These are phyloP conservation scores for Cucurbita moschata DNA, from an alignment of 306 rosid genomes.

Conservation along the genomic window DNA sequence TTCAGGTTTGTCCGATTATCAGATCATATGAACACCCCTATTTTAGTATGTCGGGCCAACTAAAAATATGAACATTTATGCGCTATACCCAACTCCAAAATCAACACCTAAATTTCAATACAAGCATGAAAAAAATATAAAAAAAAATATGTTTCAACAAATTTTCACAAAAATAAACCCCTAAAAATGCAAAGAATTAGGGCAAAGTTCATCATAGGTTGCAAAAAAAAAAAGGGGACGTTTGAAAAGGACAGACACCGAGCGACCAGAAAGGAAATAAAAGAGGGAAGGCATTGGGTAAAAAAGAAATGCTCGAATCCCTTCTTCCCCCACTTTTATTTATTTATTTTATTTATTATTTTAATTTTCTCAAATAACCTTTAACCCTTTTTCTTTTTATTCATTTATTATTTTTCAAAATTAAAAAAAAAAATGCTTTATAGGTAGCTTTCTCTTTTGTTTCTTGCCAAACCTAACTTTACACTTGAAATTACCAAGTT, in stretches of 20 bases:
- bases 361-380: background rate
- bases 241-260: background rate
- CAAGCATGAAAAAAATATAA: too few relatives aligned
- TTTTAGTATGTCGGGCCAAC: too few relatives aligned
- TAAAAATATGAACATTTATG: too few relatives aligned
- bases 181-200: background rate
- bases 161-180: background rate
- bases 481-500: background rate
- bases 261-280: background rate
- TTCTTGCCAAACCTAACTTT: constrained; percentile 1
- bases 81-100: background rate
- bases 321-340: background rate
- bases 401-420: background rate
- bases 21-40: too few relatives aligned
- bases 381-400: background rate
- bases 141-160: too few relatives aligned
- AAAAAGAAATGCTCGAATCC: background rate
- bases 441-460: background rate
- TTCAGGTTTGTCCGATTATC: too few relatives aligned
- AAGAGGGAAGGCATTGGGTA: background rate
- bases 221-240: background rate
- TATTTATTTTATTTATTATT: background rate
- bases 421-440: background rate
- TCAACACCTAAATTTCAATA: background rate
- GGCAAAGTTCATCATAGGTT: background rate